A percentile compares a stretch with the other conserved stretches of the same genome.
Conservation (phyloP, 495 filamentous ascomycete species). For the Astrothelium macrocarpum region DNA sequence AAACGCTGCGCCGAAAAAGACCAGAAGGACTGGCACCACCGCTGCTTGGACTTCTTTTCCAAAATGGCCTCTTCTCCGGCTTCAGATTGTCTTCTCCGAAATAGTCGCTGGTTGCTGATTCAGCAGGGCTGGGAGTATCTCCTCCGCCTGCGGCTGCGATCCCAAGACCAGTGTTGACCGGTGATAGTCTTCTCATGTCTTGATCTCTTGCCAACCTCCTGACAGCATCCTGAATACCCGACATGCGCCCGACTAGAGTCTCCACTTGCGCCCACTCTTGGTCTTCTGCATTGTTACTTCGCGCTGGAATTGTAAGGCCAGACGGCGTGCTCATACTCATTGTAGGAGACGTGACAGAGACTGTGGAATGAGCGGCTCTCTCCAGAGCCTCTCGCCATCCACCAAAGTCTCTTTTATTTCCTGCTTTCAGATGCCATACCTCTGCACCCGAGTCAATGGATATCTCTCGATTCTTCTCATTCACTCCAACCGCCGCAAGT, state of each 20-base stretch:
- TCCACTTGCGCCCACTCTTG: constrained; percentile 80
- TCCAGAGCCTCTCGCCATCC: constrained; percentile 83
- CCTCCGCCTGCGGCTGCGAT: constrained; percentile 21
- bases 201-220: constrained; percentile 74
- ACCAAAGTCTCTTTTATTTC: constrained; percentile 69
- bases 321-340: constrained; percentile 27
- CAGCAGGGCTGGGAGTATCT: constrained; percentile 27
- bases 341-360: background rate
- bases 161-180: constrained; percentile 21
- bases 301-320: constrained; percentile 28
- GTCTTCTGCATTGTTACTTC: constrained; percentile 46
- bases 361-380: constrained; percentile 47
- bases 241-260: constrained; percentile 66
- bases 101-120: constrained; percentile 32
- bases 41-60: constrained; percentile 75
- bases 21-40: constrained; percentile 32
- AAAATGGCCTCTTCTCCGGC: constrained; percentile 54
- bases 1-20: constrained; percentile 38
- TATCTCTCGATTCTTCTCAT: constrained; percentile 78
- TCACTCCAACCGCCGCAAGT: constrained; percentile 79
- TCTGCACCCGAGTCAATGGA: constrained; percentile 95
- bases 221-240: constrained; percentile 81
- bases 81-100: constrained; percentile 30
- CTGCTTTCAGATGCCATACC: constrained; percentile 89
- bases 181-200: constrained; percentile 48